These are phyloP conservation scores for Lippia alba DNA, from an alignment of 305 asterid species.

Conservation along the genomic window DNA sequence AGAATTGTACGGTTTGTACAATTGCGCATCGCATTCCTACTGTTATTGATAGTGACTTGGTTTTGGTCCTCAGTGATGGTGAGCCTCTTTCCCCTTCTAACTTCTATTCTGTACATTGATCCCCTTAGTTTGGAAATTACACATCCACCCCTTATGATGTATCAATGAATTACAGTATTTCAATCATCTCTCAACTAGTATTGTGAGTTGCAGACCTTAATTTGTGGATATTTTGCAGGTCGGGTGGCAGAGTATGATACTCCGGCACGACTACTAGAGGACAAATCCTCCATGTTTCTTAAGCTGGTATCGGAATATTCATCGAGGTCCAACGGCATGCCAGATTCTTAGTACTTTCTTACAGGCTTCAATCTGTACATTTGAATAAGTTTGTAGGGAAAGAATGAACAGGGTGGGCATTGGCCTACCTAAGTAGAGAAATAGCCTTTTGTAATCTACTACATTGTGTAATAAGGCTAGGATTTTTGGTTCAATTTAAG, in stretches of 20 bases:
- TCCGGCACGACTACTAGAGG: conserved; percentile 86
- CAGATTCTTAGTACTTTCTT: conserved; percentile 54
- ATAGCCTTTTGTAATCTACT: conserved; percentile 33
- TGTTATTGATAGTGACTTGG: conserved; percentile 96
- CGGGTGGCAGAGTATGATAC: conserved; percentile 91
- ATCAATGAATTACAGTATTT: neutral
- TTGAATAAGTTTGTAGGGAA: conserved; percentile 47
- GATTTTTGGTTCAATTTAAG: conserved; percentile 25
- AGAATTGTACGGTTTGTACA: conserved; percentile 92
- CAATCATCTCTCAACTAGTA: neutral
- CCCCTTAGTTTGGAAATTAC: too few relatives aligned
- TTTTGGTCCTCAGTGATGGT: conserved; percentile 99
- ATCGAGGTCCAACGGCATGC: conserved; percentile 70
- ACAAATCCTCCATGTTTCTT: conserved; percentile 94
- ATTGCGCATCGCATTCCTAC: conserved; percentile 99
- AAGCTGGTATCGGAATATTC: conserved; percentile 91
- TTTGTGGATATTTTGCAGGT: conserved; percentile 54
- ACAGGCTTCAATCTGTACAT: conserved; percentile 46
- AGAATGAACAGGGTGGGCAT: conserved; percentile 19
- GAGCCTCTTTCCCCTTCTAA: conserved; percentile 26
- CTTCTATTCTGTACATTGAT: neutral
- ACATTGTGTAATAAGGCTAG: conserved; percentile 46
- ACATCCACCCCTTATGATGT: too few relatives aligned
- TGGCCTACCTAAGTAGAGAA: conserved; percentile 31
- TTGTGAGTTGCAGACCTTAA: neutral